These are phyloP conservation scores for Russula brevipes DNA, from an alignment of 768 basidiomycete species.

Conservation along the genomic window DNA sequence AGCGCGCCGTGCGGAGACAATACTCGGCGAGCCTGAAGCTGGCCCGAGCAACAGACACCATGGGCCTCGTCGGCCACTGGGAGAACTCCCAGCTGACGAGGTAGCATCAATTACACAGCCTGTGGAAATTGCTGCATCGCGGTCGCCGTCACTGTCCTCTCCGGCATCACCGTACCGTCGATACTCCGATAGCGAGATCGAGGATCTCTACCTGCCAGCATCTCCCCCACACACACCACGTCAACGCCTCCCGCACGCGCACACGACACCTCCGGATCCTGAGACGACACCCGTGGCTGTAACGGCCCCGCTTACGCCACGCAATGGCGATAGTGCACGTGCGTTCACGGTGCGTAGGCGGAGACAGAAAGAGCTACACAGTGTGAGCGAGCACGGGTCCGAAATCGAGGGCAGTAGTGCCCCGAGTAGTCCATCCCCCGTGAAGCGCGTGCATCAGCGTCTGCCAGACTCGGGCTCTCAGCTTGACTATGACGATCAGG, in stretches of 20 bases:
- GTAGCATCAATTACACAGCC: background rate
- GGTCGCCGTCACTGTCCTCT: conserved; percentile 1
- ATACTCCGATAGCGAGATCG: conserved; percentile 25
- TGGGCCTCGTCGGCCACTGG: conserved; percentile 19
- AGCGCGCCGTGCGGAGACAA: conserved; percentile 10
- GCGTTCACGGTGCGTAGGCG: conserved; percentile 24
- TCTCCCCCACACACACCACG: conserved; percentile 18
- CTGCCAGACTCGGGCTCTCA: conserved; percentile 11
- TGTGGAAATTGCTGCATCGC: background rate
- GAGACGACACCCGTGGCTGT: conserved; percentile 10
- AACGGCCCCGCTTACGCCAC: conserved; percentile 17
- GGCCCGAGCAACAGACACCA: conserved; percentile 11
- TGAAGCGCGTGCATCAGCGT: conserved; percentile 18
- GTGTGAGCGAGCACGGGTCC: conserved; percentile 15
- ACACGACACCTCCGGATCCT: background rate
- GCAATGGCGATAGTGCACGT: conserved; percentile 19
- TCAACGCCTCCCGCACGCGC: conserved; percentile 13
- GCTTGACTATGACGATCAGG: conserved; percentile 5
- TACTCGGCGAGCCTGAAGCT: background rate
- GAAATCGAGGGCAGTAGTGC: conserved; percentile 12
- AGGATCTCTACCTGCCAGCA: conserved; percentile 24
- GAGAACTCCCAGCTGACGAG: conserved; percentile 9
- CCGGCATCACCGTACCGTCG: conserved; percentile 2
- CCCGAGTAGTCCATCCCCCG: conserved; percentile 24
- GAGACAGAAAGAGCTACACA: conserved; percentile 18